Evolutionary conservation across 169 alveolate species (phyloP).

Genomic region (Eimeria tenella): DNA sequence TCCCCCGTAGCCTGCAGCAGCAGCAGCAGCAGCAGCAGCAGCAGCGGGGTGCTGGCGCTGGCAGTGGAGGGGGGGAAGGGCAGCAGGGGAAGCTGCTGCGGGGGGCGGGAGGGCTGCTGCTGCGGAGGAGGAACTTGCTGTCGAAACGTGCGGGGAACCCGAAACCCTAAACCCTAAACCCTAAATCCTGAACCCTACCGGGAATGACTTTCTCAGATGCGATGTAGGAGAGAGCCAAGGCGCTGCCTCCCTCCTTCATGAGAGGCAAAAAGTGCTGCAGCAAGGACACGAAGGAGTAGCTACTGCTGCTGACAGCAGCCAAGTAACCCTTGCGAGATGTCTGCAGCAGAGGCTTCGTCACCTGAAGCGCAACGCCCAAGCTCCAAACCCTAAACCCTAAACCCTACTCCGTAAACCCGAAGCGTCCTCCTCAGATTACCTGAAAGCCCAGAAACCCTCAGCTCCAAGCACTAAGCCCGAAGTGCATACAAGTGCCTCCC

Average conservation of each 20-base stretch:
- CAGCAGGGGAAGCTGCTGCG: neutral
- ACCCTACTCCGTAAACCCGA: neutral
- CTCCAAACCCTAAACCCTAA: neutral
- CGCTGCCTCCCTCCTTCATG: conserved; percentile 86
- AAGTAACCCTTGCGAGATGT: conserved; percentile 88
- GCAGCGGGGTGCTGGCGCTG: neutral
- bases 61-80: neutral
- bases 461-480: neutral
- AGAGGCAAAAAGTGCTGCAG: conserved; percentile 85
- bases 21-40: conserved; percentile 35
- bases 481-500: neutral
- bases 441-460: neutral
- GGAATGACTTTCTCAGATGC: conserved; percentile 86
- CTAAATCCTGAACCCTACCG: conserved; percentile 24
- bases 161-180: conserved; percentile 34
- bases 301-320: conserved; percentile 87
- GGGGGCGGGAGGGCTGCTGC: neutral
- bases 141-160: neutral
- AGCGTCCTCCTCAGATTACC: neutral
- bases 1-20: conserved; percentile 87
- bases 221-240: conserved; percentile 85
- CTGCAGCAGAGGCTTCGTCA: conserved; percentile 85
- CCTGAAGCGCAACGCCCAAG: conserved; percentile 39
- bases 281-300: conserved; percentile 87
- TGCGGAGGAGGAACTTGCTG: neutral